Percentiles rank a stretch among this genome's conserved stretches.
These are phyloP conservation scores for Phyllosticta ampelicida DNA, from an alignment of 2,329 filamentous ascomycete genomes.

Conservation along the genomic window DNA sequence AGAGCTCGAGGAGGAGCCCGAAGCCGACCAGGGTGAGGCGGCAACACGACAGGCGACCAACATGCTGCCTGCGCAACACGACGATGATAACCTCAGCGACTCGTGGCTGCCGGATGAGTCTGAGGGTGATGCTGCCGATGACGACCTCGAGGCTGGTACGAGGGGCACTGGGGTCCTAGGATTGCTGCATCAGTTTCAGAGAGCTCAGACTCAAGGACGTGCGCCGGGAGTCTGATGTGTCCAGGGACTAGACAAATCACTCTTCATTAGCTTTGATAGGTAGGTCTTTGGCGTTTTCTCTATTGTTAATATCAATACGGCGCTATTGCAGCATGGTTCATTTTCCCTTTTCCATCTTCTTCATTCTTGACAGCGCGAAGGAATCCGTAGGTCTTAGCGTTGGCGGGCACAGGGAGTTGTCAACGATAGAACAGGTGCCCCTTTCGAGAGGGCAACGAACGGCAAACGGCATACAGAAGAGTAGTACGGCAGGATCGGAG, in stretches of 20 bases:
- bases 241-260: neutral
- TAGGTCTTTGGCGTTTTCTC: no score
- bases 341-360: no score
- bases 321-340: no score
- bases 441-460: no score
- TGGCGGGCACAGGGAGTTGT: no score
- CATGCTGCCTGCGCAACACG: constrained; percentile 33
- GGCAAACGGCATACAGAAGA: no score
- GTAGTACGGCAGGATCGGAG: no score
- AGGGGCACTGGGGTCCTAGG: constrained; percentile 50
- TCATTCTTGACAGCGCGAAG: no score
- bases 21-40: neutral
- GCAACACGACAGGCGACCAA: constrained; percentile 2
- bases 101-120: constrained; percentile 40
- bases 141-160: constrained; percentile 36
- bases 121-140: constrained; percentile 33
- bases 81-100: constrained; percentile 51
- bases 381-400: no score
- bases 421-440: no score
- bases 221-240: constrained; percentile 20
- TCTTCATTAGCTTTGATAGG: no score
- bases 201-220: constrained; percentile 44
- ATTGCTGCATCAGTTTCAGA: constrained; percentile 56
- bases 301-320: no score
- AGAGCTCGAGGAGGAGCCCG: constrained; percentile 10